Conservation (phyloP, 2,329 filamentous ascomycete genomes). For the Harringtonia aguacate region DNA sequence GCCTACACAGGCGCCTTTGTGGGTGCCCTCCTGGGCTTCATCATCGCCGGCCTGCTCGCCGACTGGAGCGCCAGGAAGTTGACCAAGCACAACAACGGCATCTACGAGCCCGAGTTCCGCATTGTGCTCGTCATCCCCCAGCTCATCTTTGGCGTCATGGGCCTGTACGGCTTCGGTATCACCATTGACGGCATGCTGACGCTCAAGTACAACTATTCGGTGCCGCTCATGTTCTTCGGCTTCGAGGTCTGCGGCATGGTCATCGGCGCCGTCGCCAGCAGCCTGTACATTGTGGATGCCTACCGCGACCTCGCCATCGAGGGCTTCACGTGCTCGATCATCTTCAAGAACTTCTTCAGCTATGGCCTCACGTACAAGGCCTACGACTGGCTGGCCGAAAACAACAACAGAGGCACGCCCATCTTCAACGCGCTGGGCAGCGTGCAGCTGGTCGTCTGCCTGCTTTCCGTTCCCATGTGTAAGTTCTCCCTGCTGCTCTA, state of each 20-base stretch:
- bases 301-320: constrained; percentile 79
- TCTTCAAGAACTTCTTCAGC: constrained; percentile 93
- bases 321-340: constrained; percentile 77
- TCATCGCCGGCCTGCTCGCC: constrained; percentile 61
- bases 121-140: constrained; percentile 76
- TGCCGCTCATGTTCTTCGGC: constrained; percentile 73
- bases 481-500: constrained; percentile 26
- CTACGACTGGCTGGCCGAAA: constrained; percentile 67
- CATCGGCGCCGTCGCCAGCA: constrained; percentile 74
- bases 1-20: constrained; percentile 79
- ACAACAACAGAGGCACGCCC: constrained; percentile 42
- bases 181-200: constrained; percentile 49
- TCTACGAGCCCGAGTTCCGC: constrained; percentile 88
- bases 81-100: constrained; percentile 64
- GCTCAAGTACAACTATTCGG: constrained; percentile 55
- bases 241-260: constrained; percentile 86
- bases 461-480: constrained; percentile 69
- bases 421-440: constrained; percentile 61
- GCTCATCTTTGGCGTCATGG: constrained; percentile 64
- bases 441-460: constrained; percentile 68
- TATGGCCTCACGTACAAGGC: constrained; percentile 77
- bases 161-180: constrained; percentile 76
- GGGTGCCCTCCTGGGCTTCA: constrained; percentile 68
- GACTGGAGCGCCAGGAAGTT: constrained; percentile 62
- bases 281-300: constrained; percentile 85